These are phyloP conservation scores for Acanthochlamys bracteata DNA, from an alignment of 106 monocot species.

Conservation along the genomic window DNA sequence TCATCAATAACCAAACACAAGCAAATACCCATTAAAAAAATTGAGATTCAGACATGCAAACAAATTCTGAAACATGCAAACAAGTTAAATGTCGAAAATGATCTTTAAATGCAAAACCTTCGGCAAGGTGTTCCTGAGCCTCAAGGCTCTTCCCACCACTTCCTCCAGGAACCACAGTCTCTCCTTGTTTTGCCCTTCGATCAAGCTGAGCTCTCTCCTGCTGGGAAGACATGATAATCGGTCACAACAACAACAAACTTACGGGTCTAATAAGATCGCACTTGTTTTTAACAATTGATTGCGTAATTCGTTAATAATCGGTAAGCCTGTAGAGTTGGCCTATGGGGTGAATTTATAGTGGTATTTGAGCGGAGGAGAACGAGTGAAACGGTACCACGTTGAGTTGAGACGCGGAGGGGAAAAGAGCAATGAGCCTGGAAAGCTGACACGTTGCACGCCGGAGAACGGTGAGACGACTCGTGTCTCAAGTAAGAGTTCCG, in stretches of 20 bases:
- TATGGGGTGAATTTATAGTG: no score
- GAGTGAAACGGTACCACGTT: no score
- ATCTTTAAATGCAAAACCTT: constrained; percentile 7
- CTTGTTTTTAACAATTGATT: no score
- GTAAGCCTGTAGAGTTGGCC: no score
- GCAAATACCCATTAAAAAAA: neutral
- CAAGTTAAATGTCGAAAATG: neutral
- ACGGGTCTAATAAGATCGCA: no score
- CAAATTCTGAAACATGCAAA: neutral
- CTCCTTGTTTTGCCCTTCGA: constrained; percentile 16
- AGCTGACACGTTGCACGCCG: no score
- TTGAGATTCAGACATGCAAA: neutral
- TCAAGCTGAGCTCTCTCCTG: constrained; percentile 27
- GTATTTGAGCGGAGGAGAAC: no score
- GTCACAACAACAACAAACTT: neutral
- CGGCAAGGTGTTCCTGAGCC: constrained; percentile 30
- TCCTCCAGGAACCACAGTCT: constrained; percentile 30
- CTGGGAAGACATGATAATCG: constrained; percentile 4
- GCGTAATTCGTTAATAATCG: no score
- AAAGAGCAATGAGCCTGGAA: no score
- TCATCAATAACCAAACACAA: neutral
- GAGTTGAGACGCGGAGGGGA: no score
- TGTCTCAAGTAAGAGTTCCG: no score
- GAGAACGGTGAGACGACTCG: no score
- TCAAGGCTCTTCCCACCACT: constrained; percentile 42